Percentiles rank a stretch among this genome's conserved stretches.
Conservation (phyloP, 306 rosid species). For the Vigna trinervia region DNA sequence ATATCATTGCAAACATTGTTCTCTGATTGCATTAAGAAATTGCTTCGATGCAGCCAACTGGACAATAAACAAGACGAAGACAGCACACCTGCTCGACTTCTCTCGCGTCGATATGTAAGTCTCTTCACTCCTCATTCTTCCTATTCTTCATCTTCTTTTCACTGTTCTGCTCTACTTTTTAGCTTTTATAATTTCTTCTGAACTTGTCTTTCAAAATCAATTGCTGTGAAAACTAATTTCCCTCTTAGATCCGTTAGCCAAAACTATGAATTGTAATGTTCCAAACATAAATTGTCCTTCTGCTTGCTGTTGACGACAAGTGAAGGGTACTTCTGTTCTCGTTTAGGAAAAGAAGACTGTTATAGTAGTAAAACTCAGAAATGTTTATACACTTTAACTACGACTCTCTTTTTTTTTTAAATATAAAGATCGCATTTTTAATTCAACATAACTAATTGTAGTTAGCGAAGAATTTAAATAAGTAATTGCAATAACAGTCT, state of each 20-base stretch:
- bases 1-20: neutral
- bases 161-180: neutral
- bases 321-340: neutral
- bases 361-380: neutral
- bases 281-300: too few species aligned
- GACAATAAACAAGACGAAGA: slow-evolving; percentile 46
- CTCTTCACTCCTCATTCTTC: neutral
- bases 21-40: slow-evolving; percentile 13
- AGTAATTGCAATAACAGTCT: neutral
- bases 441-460: neutral
- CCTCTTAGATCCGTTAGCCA: neutral
- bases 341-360: too few species aligned
- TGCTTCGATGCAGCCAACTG: slow-evolving; percentile 56
- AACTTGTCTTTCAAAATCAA: neutral
- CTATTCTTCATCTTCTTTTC: neutral
- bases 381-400: neutral
- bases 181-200: too few species aligned
- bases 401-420: neutral
- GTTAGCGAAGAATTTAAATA: neutral
- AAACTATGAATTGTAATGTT: neutral
- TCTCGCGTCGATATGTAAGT: slow-evolving; percentile 58
- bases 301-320: neutral
- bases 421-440: neutral
- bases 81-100: slow-evolving; percentile 46
- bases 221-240: neutral